A percentile compares a stretch with the other conserved stretches of the same genome.
Evolutionary conservation across 2,329 filamentous ascomycete genomes (phyloP).

Genomic region (Fusarium chlamydosporum): DNA sequence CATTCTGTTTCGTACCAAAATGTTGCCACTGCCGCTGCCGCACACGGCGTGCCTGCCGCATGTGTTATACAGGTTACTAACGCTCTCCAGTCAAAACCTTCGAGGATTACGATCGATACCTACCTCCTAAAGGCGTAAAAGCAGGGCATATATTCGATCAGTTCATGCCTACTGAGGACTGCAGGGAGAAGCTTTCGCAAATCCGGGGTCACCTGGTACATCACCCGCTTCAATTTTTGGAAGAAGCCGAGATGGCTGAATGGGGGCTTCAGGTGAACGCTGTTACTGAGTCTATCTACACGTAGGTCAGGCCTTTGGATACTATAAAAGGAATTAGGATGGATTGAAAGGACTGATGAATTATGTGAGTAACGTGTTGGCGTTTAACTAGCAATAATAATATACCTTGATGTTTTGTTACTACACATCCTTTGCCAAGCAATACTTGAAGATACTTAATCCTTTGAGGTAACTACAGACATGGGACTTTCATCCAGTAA

Average conservation of each 20-base stretch:
- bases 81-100: slow-evolving; percentile 79
- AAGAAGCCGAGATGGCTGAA: slow-evolving; percentile 90
- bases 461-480: not conserved
- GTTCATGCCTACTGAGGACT: slow-evolving; percentile 75
- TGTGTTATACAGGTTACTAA: slow-evolving; percentile 18
- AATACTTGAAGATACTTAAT: not conserved
- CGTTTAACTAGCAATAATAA: not conserved
- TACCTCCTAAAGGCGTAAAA: slow-evolving; percentile 78
- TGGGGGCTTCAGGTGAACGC: slow-evolving; percentile 87
- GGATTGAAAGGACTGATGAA: not conserved
- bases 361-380: not conserved
- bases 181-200: slow-evolving; percentile 80
- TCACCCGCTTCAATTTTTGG: slow-evolving; percentile 90
- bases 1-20: too few relatives aligned
- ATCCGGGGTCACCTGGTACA: slow-evolving; percentile 91
- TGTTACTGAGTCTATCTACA: slow-evolving; percentile 89
- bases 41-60: too few relatives aligned
- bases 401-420: not conserved
- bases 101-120: slow-evolving; percentile 87
- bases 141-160: slow-evolving; percentile 87
- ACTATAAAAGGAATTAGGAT: not conserved
- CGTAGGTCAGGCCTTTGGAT: slow-evolving; percentile 57
- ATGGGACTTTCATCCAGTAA: too few relatives aligned
- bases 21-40: too few relatives aligned
- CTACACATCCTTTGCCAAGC: too few relatives aligned